phyloP scores from a whole-genome alignment of 2,329 filamentous ascomycete species.

The Microsporum audouinii region DNA sequence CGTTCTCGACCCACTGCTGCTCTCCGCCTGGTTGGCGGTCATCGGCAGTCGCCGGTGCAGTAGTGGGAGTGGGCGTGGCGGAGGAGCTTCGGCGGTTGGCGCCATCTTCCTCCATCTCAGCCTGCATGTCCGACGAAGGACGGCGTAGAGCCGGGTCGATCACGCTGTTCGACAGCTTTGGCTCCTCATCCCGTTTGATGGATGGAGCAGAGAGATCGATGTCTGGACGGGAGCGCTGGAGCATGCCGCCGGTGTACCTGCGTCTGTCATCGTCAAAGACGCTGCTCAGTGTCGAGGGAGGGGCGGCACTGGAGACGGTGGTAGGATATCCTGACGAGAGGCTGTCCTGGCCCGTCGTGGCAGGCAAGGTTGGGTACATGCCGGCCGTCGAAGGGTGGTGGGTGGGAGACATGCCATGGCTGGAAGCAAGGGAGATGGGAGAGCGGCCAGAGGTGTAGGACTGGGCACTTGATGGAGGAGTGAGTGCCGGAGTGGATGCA shows the following conservation, averaged over 20 bases:
- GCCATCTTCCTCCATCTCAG: neutral
- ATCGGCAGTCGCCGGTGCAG: slow-evolving; percentile 4
- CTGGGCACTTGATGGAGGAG: slow-evolving; percentile 50
- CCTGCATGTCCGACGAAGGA: neutral
- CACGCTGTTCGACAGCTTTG: slow-evolving; percentile 27
- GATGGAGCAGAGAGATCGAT: slow-evolving; percentile 19
- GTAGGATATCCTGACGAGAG: slow-evolving; percentile 41
- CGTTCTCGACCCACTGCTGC: slow-evolving; percentile 53
- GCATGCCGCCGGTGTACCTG: slow-evolving; percentile 49
- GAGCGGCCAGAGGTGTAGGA: slow-evolving; percentile 54
- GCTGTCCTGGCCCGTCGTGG: slow-evolving; percentile 45
- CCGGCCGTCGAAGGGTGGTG: slow-evolving; percentile 34
- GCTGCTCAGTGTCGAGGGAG: slow-evolving; percentile 48
- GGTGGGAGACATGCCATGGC: slow-evolving; percentile 41
- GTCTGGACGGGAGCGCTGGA: slow-evolving; percentile 43
- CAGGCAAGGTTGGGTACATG: slow-evolving; percentile 54
- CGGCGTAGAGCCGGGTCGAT: slow-evolving; percentile 34
- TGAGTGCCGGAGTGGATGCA: slow-evolving; percentile 49
- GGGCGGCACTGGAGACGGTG: slow-evolving; percentile 45
- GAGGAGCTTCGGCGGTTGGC: slow-evolving; percentile 15
- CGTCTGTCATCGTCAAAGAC: slow-evolving; percentile 51
- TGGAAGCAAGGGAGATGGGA: slow-evolving; percentile 43
- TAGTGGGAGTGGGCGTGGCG: neutral
- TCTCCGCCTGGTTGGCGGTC: slow-evolving; percentile 18
- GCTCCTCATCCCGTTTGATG: slow-evolving; percentile 11